phyloP scores from a whole-genome alignment of 176 grass and related monocot species.

The Oryza rufipogon region DNA sequence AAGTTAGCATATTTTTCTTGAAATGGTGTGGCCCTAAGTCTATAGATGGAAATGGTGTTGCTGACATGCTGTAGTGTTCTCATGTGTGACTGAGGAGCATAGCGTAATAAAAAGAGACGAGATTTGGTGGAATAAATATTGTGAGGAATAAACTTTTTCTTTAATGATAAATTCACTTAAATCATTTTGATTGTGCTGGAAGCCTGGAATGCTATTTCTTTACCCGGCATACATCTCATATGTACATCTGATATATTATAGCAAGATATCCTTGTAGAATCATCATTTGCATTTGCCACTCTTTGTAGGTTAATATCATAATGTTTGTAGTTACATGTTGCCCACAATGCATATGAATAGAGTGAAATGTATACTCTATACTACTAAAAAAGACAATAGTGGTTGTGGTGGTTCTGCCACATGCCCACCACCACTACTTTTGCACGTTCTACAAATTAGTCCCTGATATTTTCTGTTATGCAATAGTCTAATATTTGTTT shows the following conservation, averaged over 20 bases:
- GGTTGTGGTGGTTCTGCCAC: too few relatives aligned
- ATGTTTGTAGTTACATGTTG: neutral
- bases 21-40: neutral
- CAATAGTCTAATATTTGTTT: too few relatives aligned
- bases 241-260: neutral
- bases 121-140: neutral
- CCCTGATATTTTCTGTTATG: too few relatives aligned
- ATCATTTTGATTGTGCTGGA: neutral
- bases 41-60: neutral
- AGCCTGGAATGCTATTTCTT: neutral
- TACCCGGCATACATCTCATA: neutral
- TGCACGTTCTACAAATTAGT: too few relatives aligned
- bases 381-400: too few relatives aligned
- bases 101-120: neutral
- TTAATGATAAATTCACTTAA: neutral
- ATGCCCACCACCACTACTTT: too few relatives aligned
- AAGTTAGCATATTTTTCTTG: neutral
- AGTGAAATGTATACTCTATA: neutral
- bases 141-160: constrained; percentile 1
- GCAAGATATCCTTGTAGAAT: neutral
- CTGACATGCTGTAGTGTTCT: neutral
- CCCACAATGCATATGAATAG: neutral
- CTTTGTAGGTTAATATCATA: neutral
- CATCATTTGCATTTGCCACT: neutral
- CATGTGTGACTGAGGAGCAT: neutral